A percentile compares a stretch with the other conserved stretches of the same genome.
These are phyloP conservation scores for Ambrosiella cleistominuta DNA, from an alignment of 2,329 filamentous ascomycete species.

Conservation along the genomic window DNA sequence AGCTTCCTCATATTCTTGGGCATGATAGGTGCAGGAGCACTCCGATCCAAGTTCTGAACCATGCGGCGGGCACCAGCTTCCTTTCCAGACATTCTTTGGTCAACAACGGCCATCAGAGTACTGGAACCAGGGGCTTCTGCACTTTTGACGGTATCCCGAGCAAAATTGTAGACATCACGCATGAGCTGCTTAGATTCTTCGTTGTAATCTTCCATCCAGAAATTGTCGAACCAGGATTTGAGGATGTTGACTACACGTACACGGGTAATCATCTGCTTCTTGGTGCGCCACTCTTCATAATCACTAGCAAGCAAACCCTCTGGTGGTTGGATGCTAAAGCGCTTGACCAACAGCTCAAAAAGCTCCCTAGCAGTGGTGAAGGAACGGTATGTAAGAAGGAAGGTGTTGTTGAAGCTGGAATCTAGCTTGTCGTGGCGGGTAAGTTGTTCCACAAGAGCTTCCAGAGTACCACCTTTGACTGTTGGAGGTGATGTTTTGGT, in stretches of 20 bases:
- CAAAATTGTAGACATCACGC: slow-evolving; percentile 76
- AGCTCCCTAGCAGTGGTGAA: slow-evolving; percentile 83
- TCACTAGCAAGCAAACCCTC: slow-evolving; percentile 59
- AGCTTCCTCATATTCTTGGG: slow-evolving; percentile 99
- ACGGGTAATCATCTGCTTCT: slow-evolving; percentile 88
- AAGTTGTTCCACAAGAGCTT: slow-evolving; percentile 81
- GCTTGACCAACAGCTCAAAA: slow-evolving; percentile 78
- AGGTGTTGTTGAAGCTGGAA: slow-evolving; percentile 91
- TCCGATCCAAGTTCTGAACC: slow-evolving; percentile 68
- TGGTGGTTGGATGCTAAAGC: slow-evolving; percentile 85
- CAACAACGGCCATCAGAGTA: slow-evolving; percentile 69
- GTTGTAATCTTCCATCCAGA: slow-evolving; percentile 93
- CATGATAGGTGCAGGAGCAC: slow-evolving; percentile 73
- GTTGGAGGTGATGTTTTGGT: slow-evolving; percentile 56
- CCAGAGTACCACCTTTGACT: slow-evolving; percentile 75
- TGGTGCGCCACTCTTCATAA: slow-evolving; percentile 74
- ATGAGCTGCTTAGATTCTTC: slow-evolving; percentile 73
- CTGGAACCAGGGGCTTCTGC: slow-evolving; percentile 82
- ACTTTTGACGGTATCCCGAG: slow-evolving; percentile 77
- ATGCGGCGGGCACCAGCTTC: slow-evolving; percentile 73
- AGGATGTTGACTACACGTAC: slow-evolving; percentile 95
- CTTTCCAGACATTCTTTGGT: slow-evolving; percentile 75
- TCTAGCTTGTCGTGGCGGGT: slow-evolving; percentile 93
- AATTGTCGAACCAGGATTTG: slow-evolving; percentile 96
- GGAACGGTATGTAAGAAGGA: slow-evolving; percentile 88